phyloP scores from a whole-genome alignment of 78 protist genomes.

The Dictyostelium discoideum region DNA sequence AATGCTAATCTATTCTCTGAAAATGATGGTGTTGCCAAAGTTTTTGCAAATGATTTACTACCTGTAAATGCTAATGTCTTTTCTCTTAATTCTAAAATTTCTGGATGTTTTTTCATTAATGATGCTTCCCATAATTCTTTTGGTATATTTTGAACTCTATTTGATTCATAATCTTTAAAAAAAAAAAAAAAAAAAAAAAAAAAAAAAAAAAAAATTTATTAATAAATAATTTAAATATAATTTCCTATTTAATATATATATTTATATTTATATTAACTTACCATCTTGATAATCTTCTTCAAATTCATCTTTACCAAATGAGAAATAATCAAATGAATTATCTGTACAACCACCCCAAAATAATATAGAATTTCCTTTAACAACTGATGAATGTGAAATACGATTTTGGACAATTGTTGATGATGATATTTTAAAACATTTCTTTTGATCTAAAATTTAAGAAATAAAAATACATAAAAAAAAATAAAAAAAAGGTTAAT shows the following conservation, averaged over 20 bases:
- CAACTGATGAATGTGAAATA: constrained; percentile 18
- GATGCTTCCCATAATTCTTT: constrained; percentile 68
- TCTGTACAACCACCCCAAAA: constrained; percentile 51
- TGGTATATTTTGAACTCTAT: constrained; percentile 72
- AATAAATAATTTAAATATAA: neutral
- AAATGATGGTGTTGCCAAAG: constrained; percentile 72
- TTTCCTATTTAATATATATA: neutral
- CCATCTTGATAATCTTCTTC: constrained; percentile 59
- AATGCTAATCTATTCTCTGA: constrained; percentile 64
- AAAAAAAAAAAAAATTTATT: no score
- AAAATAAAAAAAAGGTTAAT: neutral
- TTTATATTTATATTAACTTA: neutral
- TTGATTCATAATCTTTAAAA: constrained; percentile 32
- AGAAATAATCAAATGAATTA: constrained; percentile 47
- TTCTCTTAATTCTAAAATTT: constrained; percentile 61
- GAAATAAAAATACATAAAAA: neutral
- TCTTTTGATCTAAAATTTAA: constrained; percentile 35
- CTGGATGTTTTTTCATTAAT: constrained; percentile 82
- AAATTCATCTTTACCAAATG: constrained; percentile 76
- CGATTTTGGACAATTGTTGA: constrained; percentile 25
- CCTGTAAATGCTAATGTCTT: constrained; percentile 62
- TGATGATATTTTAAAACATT: constrained; percentile 40
- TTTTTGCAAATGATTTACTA: constrained; percentile 38
- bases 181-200: no score
- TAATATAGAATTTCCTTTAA: constrained; percentile 8